Evolutionary conservation across 441 rosid genomes (phyloP), one percentile per base, ranked within the genome.

Genomic region (Euphorbia corollata): DNA sequence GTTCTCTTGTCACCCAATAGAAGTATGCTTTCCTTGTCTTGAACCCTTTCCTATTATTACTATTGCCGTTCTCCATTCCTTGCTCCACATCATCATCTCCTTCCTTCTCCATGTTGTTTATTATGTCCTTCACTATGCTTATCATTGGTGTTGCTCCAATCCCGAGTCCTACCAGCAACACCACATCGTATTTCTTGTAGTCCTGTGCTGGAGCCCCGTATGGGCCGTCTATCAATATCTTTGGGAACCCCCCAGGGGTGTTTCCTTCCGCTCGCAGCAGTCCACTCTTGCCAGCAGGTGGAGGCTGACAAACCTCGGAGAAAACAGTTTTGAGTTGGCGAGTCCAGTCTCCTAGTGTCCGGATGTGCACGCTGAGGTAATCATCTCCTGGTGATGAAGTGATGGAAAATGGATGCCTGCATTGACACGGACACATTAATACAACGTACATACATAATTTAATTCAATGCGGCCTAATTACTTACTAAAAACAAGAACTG

Each of bases 101-200:
- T 6, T 75, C 84, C 61, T 67, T 55, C 8, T 76, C 77, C 87
- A 85, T 86, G 87, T 85, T 91, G 79, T 82, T 91, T 61, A 91
- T 89, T 38, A 91, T 91, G 87, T 91, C 97, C 70, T 92, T 92
- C n/a, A 92, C 84, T 3, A 92, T 90, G 68, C 96, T 92, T 50
- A 92, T 85, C 97, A 92, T 90, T 6, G 98, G 97, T 0, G 98
- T 90, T 10, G 96, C 98, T 9, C 98, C 98, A 0, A 90, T 92
- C 24, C 98, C 98, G 0, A 90, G 84, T 67, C 98, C 98, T 15
- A 92, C 93, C 0, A 92, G 81, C 0, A 91, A 81, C 24, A 91
- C 87, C 8, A 91, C 90, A 0, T 91, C 98, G 61, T 91, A 89
- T 63, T 91, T 86, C 80, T 87, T 87, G 79, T 91, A 91, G 79